Conservation (phyloP, 345 rosid species). For the Hibiscus mutabilis region DNA sequence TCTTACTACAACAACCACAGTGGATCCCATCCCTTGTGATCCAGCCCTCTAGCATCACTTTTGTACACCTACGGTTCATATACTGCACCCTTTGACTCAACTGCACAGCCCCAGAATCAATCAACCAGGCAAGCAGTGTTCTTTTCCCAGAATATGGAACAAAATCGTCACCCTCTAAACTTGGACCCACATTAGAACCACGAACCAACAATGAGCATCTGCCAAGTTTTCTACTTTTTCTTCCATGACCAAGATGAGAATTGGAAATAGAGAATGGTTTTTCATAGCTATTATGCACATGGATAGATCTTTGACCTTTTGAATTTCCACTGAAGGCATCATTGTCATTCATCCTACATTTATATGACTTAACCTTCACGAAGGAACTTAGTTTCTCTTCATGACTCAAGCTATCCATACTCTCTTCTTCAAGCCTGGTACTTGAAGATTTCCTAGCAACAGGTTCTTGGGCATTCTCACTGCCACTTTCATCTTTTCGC, state of each 20-base stretch:
- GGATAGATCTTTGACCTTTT: slow-evolving; percentile 32
- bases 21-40: slow-evolving; percentile 72
- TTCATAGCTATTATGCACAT: slow-evolving; percentile 24
- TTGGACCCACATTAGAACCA: slow-evolving; percentile 41
- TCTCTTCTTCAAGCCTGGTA: slow-evolving; percentile 33
- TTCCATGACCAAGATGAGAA: slow-evolving; percentile 48
- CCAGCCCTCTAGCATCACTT: slow-evolving; percentile 67
- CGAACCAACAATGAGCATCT: slow-evolving; percentile 80
- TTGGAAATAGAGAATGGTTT: slow-evolving; percentile 32
- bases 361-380: slow-evolving; percentile 43
- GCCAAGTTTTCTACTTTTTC: slow-evolving; percentile 70
- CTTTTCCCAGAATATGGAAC: slow-evolving; percentile 71
- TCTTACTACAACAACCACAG: slow-evolving; percentile 84
- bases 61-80: slow-evolving; percentile 48
- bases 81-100: slow-evolving; percentile 68
- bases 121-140: slow-evolving; percentile 83
- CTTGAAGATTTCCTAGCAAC: slow-evolving; percentile 23
- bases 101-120: slow-evolving; percentile 64
- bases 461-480: slow-evolving; percentile 28
- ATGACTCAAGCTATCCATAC: slow-evolving; percentile 43
- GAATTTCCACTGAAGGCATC: slow-evolving; percentile 26
- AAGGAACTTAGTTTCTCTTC: slow-evolving; percentile 71
- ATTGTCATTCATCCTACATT: slow-evolving; percentile 34
- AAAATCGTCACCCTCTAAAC: slow-evolving; percentile 55
- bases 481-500: slow-evolving; percentile 37